Conservation (phyloP, 352 stramenopile genomes). For the Phytophthora meadii region DNA sequence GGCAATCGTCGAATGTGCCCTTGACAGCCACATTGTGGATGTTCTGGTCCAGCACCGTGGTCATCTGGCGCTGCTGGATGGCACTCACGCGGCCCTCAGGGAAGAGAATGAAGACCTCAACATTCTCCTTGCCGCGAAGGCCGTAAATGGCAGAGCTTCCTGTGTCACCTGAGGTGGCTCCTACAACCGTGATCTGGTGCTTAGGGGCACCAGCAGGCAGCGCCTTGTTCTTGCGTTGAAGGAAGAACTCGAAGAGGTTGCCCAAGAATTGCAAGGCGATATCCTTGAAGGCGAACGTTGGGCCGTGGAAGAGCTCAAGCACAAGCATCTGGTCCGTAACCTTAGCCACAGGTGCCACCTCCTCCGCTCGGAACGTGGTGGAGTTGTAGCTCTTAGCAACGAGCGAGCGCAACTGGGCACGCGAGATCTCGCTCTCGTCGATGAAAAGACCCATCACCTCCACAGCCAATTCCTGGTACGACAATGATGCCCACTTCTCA, state of each 20-base stretch:
- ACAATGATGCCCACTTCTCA: slow-evolving; percentile 87
- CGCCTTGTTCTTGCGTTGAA: slow-evolving; percentile 89
- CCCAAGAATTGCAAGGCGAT: slow-evolving; percentile 99
- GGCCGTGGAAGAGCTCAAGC: slow-evolving; percentile 99
- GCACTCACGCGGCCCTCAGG: slow-evolving; percentile 95
- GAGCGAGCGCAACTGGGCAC: slow-evolving; percentile 89
- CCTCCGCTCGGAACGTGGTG: slow-evolving; percentile 90
- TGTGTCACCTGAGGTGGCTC: slow-evolving; percentile 98
- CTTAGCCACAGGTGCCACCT: slow-evolving; percentile 96
- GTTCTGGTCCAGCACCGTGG: slow-evolving; percentile 97
- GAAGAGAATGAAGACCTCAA: slow-evolving; percentile 99
- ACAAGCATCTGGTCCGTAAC: slow-evolving; percentile 90
- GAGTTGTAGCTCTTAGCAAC: slow-evolving; percentile 93
- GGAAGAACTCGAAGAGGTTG: slow-evolving; percentile 99
- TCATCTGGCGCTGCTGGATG: slow-evolving; percentile 99
- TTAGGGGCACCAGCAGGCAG: slow-evolving; percentile 49
- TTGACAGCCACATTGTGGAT: slow-evolving; percentile 97
- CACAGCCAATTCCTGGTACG: slow-evolving; percentile 94
- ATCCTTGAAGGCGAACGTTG: slow-evolving; percentile 99
- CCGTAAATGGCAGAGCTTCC: slow-evolving; percentile 98
- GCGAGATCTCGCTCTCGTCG: slow-evolving; percentile 94
- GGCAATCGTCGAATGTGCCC: slow-evolving; percentile 99
- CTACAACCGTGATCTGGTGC: slow-evolving; percentile 96
- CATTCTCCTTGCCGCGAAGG: slow-evolving; percentile 96
- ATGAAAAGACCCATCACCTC: slow-evolving; percentile 98